phyloP scores from a whole-genome alignment of 306 rosid species.

The Prunus davidiana region DNA sequence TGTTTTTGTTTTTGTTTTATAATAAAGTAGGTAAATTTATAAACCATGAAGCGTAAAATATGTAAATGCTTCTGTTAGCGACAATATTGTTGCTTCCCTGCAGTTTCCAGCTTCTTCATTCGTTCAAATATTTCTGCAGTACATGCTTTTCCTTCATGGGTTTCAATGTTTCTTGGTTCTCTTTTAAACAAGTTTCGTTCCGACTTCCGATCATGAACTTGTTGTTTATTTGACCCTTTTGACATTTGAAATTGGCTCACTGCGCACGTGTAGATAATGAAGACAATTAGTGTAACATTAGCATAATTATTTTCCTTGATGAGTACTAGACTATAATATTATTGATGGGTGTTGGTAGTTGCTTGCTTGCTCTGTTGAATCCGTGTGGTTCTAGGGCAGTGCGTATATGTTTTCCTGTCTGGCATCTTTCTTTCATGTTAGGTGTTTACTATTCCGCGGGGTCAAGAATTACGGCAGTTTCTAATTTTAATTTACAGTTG shows the following conservation, averaged over 20 bases:
- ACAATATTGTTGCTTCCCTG: neutral
- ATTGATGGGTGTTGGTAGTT: neutral
- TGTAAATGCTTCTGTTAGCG: too few relatives aligned
- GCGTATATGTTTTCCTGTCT: slow-evolving; percentile 1
- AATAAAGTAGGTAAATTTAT: neutral
- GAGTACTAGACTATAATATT: neutral
- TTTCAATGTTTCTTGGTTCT: neutral
- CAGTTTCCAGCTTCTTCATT: neutral
- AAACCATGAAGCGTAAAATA: too few relatives aligned
- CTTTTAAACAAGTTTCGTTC: too few relatives aligned
- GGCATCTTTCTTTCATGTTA: slow-evolving; percentile 3
- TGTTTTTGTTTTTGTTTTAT: neutral
- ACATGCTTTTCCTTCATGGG: too few relatives aligned
- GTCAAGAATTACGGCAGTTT: slow-evolving; percentile 21
- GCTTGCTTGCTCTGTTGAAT: neutral
- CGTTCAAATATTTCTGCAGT: slow-evolving; percentile 11
- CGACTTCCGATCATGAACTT: too few relatives aligned
- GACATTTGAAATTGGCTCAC: neutral
- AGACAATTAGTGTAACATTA: too few relatives aligned
- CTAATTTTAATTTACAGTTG: neutral
- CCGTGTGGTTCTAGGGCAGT: slow-evolving; percentile 15
- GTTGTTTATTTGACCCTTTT: neutral
- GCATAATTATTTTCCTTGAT: neutral
- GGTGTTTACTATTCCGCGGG: neutral
- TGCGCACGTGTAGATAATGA: neutral